Evolutionary conservation across 2,329 filamentous ascomycete species (phyloP).

Genomic region (Cytospora mali): DNA sequence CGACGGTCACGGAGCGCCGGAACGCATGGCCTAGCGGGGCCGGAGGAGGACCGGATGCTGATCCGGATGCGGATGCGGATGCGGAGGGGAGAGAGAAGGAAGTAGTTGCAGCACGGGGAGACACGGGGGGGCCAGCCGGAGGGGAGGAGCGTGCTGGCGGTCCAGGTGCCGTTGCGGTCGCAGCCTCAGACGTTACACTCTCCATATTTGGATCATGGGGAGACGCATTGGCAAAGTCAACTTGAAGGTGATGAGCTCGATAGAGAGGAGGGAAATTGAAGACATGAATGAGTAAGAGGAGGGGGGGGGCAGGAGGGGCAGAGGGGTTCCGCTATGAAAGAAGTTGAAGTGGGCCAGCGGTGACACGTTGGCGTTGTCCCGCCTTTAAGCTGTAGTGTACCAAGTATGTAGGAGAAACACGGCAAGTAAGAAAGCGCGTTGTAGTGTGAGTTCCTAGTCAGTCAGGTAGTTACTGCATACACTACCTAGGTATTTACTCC

Average conservation of each 20-base stretch:
- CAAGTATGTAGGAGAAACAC: background rate
- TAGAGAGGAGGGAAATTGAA: slow-evolving; percentile 1
- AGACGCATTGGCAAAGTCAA: slow-evolving; percentile 9
- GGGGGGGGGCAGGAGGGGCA: slow-evolving; percentile 10
- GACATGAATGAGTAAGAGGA: slow-evolving; percentile 1
- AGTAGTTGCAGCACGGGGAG: slow-evolving; percentile 16
- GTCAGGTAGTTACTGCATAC: no score
- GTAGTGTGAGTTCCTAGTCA: background rate
- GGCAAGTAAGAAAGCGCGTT: slow-evolving; percentile 1
- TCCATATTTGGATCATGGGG: slow-evolving; percentile 14
- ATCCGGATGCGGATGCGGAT: slow-evolving; percentile 6
- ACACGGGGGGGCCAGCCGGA: slow-evolving; percentile 9
- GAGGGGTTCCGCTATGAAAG: background rate
- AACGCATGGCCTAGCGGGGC: slow-evolving; percentile 41
- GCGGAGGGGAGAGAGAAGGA: slow-evolving; percentile 17
- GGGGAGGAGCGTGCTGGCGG: slow-evolving; percentile 12
- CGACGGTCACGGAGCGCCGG: slow-evolving; percentile 46
- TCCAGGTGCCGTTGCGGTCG: slow-evolving; percentile 7
- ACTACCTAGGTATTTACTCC: background rate
- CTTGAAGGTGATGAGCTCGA: background rate
- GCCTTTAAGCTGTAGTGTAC: background rate
- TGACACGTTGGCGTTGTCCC: background rate
- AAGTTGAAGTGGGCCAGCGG: background rate
- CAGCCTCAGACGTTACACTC: slow-evolving; percentile 9
- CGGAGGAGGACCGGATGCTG: slow-evolving; percentile 4